Evolutionary conservation across 345 rosid genomes (phyloP), one percentile per base, ranked within the genome.

Genomic region (Lumnitzera littorea): DNA sequence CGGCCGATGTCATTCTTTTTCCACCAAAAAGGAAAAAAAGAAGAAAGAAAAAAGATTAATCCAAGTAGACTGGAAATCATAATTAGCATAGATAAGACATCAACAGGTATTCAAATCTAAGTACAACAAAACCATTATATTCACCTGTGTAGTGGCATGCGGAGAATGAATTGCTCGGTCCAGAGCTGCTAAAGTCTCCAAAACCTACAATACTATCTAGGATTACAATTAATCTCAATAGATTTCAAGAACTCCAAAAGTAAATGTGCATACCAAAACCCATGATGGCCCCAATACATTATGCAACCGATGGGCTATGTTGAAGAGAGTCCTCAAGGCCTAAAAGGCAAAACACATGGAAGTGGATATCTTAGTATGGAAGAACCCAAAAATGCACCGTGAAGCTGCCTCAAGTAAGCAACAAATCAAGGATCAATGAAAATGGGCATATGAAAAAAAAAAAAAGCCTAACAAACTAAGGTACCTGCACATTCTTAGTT

Each of bases 261-360:
- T 56, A 72, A 60, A 64, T 24, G 43, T 64, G 77, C 97, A 70
- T 82, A 89, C 97, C 95, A 94, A 74, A 72, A 90, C 92, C 99
- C 99, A 94, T 17, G 99, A 94, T n/a, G 96, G 96, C 46, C 99
- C 99, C 76, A 94, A 78, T 50, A 90, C 96, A 70, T 90, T 90
- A 75, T 88, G 91, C 70, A 94, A 75, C 65, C 99, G 79, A 81
- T 88, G 97, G 68, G 97, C 89, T 64, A 94, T 67, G 71, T 94
- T 94, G 80, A 94, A 94, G 71, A 94, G 97, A 65, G 99, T 94
- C 75, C 99, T 76, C 68, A 94, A 72, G 51, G 97, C 97, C 99
- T 89, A 67, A 56, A 49, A 60, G 60, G 60, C 55, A 81, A 73
- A 66, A 72, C n/a, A 72, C 60, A 60, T 57, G 72, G 55, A 62